phyloP scores from a whole-genome alignment of 768 basidiomycete genomes.

The Brasilioporus rufonigricans region DNA sequence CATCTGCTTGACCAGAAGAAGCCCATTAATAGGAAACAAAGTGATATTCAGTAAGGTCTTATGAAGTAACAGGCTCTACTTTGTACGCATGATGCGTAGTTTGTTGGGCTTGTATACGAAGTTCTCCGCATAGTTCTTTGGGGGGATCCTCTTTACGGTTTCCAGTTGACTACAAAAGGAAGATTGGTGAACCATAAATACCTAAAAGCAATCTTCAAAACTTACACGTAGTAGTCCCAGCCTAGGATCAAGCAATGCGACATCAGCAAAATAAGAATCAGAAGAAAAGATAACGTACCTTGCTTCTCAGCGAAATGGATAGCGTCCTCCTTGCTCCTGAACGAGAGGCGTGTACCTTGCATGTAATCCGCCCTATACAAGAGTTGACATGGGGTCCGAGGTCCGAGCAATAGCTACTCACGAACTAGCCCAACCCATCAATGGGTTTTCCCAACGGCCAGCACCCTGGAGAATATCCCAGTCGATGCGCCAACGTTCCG shows the following conservation, averaged over 20 bases:
- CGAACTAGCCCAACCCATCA: slow-evolving; percentile 98
- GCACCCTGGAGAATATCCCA: slow-evolving; percentile 88
- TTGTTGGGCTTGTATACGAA: slow-evolving; percentile 78
- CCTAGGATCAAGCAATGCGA: slow-evolving; percentile 41
- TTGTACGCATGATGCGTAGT: slow-evolving; percentile 84
- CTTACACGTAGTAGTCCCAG: slow-evolving; percentile 91
- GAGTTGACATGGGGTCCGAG: slow-evolving; percentile 1
- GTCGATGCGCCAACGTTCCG: slow-evolving; percentile 90
- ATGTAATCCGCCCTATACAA: slow-evolving; percentile 83
- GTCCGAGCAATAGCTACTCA: slow-evolving; percentile 40
- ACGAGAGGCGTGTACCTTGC: slow-evolving; percentile 84
- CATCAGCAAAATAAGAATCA: neutral
- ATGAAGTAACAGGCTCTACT: slow-evolving; percentile 53
- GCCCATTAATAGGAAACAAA: neutral
- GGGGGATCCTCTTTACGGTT: slow-evolving; percentile 65
- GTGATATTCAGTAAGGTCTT: slow-evolving; percentile 6
- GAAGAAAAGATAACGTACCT: slow-evolving; percentile 45
- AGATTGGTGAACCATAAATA: slow-evolving; percentile 2
- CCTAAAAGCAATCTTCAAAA: slow-evolving; percentile 21
- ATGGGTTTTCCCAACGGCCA: slow-evolving; percentile 95
- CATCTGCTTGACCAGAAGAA: neutral
- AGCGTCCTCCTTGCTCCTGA: slow-evolving; percentile 86
- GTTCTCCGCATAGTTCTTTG: slow-evolving; percentile 91
- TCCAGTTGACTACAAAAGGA: slow-evolving; percentile 48
- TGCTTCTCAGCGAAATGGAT: slow-evolving; percentile 97